Evolutionary conservation across 768 basidiomycete genomes (phyloP).

Genomic region (Auriscalpium vulgare): DNA sequence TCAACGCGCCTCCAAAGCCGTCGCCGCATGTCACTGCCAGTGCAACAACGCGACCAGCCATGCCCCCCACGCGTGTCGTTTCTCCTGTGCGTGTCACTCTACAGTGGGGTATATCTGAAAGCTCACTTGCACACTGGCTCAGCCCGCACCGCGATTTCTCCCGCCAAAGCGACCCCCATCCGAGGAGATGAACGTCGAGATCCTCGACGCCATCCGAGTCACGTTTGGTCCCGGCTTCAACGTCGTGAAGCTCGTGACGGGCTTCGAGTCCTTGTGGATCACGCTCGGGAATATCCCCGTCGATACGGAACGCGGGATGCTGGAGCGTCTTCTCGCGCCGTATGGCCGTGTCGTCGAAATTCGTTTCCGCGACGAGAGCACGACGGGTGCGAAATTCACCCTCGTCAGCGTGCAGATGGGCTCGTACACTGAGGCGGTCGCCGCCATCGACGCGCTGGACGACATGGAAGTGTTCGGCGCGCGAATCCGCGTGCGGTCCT

Average conservation of each 20-base stretch:
- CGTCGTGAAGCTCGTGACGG: slow-evolving; percentile 48
- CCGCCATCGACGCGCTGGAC: slow-evolving; percentile 46
- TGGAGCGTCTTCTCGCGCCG: slow-evolving; percentile 32
- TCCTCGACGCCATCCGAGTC: slow-evolving; percentile 50
- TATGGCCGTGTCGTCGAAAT: slow-evolving; percentile 43
- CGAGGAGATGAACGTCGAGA: slow-evolving; percentile 19
- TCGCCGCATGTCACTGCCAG: too few species aligned
- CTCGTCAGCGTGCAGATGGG: slow-evolving; percentile 40
- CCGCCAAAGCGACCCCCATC: background rate
- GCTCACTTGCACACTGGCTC: too few species aligned
- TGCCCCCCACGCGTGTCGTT: too few species aligned
- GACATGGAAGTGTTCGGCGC: slow-evolving; percentile 31
- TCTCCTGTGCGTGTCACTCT: too few species aligned
- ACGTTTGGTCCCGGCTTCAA: slow-evolving; percentile 54
- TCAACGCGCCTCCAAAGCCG: too few species aligned
- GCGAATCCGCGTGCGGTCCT: slow-evolving; percentile 37
- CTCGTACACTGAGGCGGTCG: slow-evolving; percentile 38
- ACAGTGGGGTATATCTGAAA: too few species aligned
- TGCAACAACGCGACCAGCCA: too few species aligned
- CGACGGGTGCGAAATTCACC: slow-evolving; percentile 11
- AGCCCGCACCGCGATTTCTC: too few species aligned
- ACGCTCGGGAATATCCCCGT: slow-evolving; percentile 43
- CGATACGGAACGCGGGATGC: slow-evolving; percentile 22
- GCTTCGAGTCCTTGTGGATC: slow-evolving; percentile 63
- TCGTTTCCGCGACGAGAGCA: slow-evolving; percentile 3